These are phyloP conservation scores for Anthracocystis setariae DNA, from an alignment of 1,284 basidiomycete genomes.

Conservation along the genomic window DNA sequence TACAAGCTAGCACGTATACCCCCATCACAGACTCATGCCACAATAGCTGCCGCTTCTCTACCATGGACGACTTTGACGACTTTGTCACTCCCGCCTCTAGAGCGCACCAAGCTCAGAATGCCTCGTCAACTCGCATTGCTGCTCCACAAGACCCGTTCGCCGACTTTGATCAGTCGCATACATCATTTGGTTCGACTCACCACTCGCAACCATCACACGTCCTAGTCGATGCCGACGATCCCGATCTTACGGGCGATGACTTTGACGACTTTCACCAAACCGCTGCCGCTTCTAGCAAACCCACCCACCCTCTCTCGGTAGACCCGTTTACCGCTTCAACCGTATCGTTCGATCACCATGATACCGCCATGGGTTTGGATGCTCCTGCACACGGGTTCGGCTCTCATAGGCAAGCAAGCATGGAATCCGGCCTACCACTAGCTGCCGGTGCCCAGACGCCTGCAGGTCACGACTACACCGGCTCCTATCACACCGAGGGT, in stretches of 20 bases:
- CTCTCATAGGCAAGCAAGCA: slow-evolving; percentile 34
- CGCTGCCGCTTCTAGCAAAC: slow-evolving; percentile 21
- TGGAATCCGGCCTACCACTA: slow-evolving; percentile 54
- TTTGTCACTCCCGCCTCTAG: slow-evolving; percentile 36
- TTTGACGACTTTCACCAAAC: slow-evolving; percentile 22
- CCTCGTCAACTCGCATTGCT: slow-evolving; percentile 1
- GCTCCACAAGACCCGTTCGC: slow-evolving; percentile 29
- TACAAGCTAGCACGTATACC: not conserved
- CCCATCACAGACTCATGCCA: slow-evolving; percentile 1
- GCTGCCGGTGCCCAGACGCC: slow-evolving; percentile 45
- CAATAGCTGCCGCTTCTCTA: slow-evolving; percentile 5
- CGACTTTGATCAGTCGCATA: slow-evolving; percentile 28
- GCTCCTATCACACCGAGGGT: slow-evolving; percentile 28
- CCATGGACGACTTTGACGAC: slow-evolving; percentile 63
- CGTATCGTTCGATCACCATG: slow-evolving; percentile 35
- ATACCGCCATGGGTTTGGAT: slow-evolving; percentile 44
- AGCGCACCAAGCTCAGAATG: slow-evolving; percentile 1
- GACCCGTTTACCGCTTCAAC: slow-evolving; percentile 35
- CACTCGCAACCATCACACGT: slow-evolving; percentile 48
- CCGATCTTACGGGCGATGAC: slow-evolving; percentile 61
- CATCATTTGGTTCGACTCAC: slow-evolving; percentile 27
- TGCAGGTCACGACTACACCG: slow-evolving; percentile 43
- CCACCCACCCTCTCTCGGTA: slow-evolving; percentile 27
- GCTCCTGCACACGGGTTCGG: slow-evolving; percentile 36
- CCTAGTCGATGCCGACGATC: slow-evolving; percentile 60